Conservation (phyloP, 2,329 filamentous ascomycete species). For the Juglanconis sp. region DNA sequence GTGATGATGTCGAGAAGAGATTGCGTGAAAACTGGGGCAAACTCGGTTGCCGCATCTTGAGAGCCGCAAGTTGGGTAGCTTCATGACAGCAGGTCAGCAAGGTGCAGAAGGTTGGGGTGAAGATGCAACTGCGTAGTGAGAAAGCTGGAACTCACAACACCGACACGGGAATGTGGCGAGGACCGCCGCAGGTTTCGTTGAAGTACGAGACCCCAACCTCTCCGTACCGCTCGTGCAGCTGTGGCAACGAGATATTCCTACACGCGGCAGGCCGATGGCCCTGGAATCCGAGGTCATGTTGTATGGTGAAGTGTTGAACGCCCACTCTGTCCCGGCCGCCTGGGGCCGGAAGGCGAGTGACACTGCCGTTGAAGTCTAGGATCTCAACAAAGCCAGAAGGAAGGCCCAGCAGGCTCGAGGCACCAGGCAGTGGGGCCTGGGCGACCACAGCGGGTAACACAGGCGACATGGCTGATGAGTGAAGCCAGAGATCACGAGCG, state of each 20-base stretch:
- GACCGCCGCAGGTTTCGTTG: background rate
- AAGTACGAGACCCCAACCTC: background rate
- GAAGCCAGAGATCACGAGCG: background rate
- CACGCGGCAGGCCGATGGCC: background rate
- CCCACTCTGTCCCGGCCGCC: background rate
- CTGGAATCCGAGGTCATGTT: background rate
- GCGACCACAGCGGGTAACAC: background rate
- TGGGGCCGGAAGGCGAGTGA: background rate
- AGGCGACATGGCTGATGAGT: conserved; percentile 9
- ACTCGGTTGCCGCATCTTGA: background rate
- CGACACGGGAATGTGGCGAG: conserved; percentile 3
- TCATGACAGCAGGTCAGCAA: background rate
- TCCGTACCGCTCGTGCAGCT: background rate
- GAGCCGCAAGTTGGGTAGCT: conserved; percentile 14
- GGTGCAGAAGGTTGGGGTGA: background rate
- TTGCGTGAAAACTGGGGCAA: conserved; percentile 6
- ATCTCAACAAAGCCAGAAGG: background rate
- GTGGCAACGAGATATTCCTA: background rate
- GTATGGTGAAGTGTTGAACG: background rate
- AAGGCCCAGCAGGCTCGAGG: background rate
- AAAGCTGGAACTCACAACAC: conserved; percentile 8
- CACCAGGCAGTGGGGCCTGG: background rate
- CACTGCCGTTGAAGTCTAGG: conserved; percentile 5
- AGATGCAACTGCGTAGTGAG: background rate
- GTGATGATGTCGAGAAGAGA: conserved; percentile 4